A percentile compares a stretch with the other conserved stretches of the same genome.
Conservation (phyloP, 2,329 filamentous ascomycete genomes). For the Penicillium corylophilum region DNA sequence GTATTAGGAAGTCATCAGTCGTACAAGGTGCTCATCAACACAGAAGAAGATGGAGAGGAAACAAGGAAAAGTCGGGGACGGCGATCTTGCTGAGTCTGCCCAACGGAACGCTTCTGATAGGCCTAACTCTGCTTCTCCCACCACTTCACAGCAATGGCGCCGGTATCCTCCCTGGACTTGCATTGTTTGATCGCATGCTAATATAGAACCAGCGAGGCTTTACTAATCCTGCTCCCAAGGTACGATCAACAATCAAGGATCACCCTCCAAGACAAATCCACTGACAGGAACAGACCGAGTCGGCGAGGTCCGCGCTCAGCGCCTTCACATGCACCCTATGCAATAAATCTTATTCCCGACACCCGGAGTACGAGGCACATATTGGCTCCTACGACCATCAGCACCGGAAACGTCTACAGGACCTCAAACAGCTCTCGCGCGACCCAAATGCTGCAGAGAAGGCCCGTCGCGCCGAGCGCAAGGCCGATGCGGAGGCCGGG, state of each 20-base stretch:
- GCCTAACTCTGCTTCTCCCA: background rate
- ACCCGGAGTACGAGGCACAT: constrained; percentile 95
- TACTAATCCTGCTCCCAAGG: constrained; percentile 50
- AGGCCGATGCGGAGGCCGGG: constrained; percentile 44
- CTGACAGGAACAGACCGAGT: constrained; percentile 48
- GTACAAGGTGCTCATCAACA: constrained; percentile 1
- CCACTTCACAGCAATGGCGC: constrained; percentile 28
- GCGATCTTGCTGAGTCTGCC: constrained; percentile 10
- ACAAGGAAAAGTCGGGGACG: constrained; percentile 15
- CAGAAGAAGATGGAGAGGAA: constrained; percentile 1
- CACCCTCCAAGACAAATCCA: background rate
- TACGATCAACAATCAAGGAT: constrained; percentile 17
- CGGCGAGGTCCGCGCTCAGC: constrained; percentile 72
- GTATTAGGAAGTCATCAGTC: constrained; percentile 10
- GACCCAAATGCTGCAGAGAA: constrained; percentile 46
- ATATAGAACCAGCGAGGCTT: constrained; percentile 42
- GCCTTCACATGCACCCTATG: constrained; percentile 85
- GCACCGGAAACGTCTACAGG: constrained; percentile 69
- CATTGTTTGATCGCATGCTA: background rate
- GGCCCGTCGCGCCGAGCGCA: constrained; percentile 43
- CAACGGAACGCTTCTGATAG: constrained; percentile 18
- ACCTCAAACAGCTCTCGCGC: constrained; percentile 47
- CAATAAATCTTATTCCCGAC: constrained; percentile 89
- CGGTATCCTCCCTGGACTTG: constrained; percentile 24
- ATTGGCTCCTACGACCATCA: constrained; percentile 93